These are phyloP conservation scores for Kazachstania sp. DNA, from an alignment of 1,139 yeast species.

Conservation along the genomic window DNA sequence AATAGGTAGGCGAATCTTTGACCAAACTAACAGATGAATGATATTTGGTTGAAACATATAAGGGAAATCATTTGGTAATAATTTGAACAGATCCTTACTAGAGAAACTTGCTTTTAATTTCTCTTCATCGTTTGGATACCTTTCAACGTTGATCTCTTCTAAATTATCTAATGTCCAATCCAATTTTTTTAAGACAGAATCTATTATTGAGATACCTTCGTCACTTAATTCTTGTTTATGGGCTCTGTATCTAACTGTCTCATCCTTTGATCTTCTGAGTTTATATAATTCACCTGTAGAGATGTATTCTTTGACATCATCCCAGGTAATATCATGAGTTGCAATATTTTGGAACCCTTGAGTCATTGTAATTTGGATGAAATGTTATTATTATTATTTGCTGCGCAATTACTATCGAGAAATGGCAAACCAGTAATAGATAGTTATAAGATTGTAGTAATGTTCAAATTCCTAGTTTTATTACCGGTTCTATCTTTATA, in stretches of 20 bases:
- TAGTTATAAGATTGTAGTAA: too few species aligned
- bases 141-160: slow-evolving; percentile 10
- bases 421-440: too few species aligned
- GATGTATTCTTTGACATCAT: slow-evolving; percentile 13
- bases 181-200: slow-evolving; percentile 16
- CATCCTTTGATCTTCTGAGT: slow-evolving; percentile 15
- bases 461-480: too few species aligned
- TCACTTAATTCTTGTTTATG: slow-evolving; percentile 15
- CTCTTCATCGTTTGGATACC: slow-evolving; percentile 11
- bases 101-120: slow-evolving; percentile 15
- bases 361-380: not conserved
- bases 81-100: slow-evolving; percentile 12
- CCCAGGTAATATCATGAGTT: slow-evolving; percentile 15
- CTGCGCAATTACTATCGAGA: too few species aligned
- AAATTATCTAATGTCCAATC: slow-evolving; percentile 19
- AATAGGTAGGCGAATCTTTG: slow-evolving; percentile 36
- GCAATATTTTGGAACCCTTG: slow-evolving; percentile 2
- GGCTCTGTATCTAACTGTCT: slow-evolving; percentile 16
- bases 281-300: slow-evolving; percentile 17
- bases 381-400: too few species aligned
- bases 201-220: slow-evolving; percentile 11
- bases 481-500: too few species aligned
- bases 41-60: slow-evolving; percentile 34
- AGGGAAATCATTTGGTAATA: slow-evolving; percentile 35
- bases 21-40: slow-evolving; percentile 37